Evolutionary conservation across 768 basidiomycete genomes (phyloP).

Genomic region (Agaricus subrufescens): DNA sequence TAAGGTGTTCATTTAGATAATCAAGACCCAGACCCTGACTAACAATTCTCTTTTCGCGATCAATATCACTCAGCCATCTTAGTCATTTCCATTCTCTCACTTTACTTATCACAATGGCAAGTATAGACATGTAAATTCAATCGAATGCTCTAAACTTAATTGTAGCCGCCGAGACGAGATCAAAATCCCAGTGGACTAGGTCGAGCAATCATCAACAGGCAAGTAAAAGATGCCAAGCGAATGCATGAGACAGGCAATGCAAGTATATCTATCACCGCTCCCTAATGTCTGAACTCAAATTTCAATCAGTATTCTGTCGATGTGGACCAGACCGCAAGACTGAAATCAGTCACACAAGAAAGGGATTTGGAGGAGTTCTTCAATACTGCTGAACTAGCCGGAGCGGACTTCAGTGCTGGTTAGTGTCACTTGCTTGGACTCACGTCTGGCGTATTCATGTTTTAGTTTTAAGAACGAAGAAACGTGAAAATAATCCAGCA

Average conservation of each 20-base stretch:
- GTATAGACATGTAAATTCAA: not conserved
- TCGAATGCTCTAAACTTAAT: not conserved
- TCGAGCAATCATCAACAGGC: constrained; percentile 91
- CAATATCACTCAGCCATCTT: not conserved
- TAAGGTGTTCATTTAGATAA: not conserved
- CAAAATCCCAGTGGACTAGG: constrained; percentile 82
- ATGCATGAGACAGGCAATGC: constrained; percentile 65
- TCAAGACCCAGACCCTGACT: not conserved
- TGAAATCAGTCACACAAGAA: constrained; percentile 95
- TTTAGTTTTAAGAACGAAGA: constrained; percentile 51
- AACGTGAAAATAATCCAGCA: constrained; percentile 77
- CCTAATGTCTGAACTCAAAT: not conserved
- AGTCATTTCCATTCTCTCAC: not conserved
- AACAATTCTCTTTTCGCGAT: not conserved
- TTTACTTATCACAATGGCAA: not conserved
- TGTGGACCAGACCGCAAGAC: constrained; percentile 55
- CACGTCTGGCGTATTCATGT: constrained; percentile 2
- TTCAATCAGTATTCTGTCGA: constrained; percentile 69
- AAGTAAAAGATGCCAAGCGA: constrained; percentile 69
- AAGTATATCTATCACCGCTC: constrained; percentile 18
- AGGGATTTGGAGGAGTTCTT: constrained; percentile 93
- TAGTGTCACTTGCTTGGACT: constrained; percentile 15
- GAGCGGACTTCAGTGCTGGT: constrained; percentile 96
- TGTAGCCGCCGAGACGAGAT: constrained; percentile 46
- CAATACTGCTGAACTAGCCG: constrained; percentile 91